Evolutionary conservation across 768 basidiomycete genomes (phyloP), one percentile per base, ranked within the genome.

Genomic region (Suillus subluteus): DNA sequence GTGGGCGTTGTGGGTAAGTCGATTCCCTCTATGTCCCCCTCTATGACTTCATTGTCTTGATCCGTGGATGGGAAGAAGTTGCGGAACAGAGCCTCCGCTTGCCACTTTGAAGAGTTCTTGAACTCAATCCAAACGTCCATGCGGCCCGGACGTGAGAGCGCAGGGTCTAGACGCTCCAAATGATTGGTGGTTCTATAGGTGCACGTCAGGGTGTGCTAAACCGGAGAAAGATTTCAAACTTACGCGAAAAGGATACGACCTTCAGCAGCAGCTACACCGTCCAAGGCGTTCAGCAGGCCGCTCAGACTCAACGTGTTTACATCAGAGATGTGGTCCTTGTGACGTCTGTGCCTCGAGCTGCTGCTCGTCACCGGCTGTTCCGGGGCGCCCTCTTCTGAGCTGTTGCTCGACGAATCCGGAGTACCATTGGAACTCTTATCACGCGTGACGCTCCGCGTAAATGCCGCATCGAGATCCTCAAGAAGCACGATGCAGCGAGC

Each of bases 101-200:
- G 94, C 86, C 89, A 90, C 70, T 89, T 89, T 67, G 88, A 90
- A 41, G 95, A 91, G 68, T 92, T 89, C 82, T 89, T 91, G 82
- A 96, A 96, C 76, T 95, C 92, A 56, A 96, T 85, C 89, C 92
- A 94, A 9, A 97, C 92, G 73, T 96, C 95, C 91, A 94, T 92
- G 37, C 92, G 90, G 21, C 95, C 95, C 6, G 95, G 94, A 63
- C 95, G 90, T n/a, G 90, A 92, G 13, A 97, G 86, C 0, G 95
- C 95, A 5, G 94, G 92, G 71, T 97, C 95, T 1, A 97, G 85
- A 41, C 91, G 87, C 72, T 96, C 93, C n/a, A 95, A 82, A 73
- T 96, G 95, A 77, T 96, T 96, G 13, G 93, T 95, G 21, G 93
- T 95, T 0, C 92, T 94, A 70, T 16, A 50, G 30, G 52, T 16